Base-by-base conservation (phyloP, 371 early-diverging fungal genomes). In the Funneliformis caledonium region DNA sequence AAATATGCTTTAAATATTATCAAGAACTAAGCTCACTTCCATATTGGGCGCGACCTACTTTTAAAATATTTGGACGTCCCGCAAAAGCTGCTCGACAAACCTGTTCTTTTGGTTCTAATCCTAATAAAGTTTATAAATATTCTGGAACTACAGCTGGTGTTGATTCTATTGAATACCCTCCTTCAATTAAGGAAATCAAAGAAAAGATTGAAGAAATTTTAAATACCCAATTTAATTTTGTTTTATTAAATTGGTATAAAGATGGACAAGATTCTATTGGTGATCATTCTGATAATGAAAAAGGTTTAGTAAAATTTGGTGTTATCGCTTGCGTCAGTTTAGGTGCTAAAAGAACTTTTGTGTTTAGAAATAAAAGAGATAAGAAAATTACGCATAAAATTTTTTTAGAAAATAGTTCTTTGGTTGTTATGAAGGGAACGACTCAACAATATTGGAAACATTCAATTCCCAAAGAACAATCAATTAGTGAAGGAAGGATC, bases 161-260 rank as follows among this genome's bases (percentile, higher is more conserved):
- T 14, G 78, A 78, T 47, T n/a, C 78, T 12, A 31, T 69, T 26
- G 69, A 65, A 12, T 78, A 78, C 19, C 78, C 78, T n/a, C 69
- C 69, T 42, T 45, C 67, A 7, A 33, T 78, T 8, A 65, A 47
- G 33, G 14, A 42, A 45, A 69, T 78, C 5, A 68, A 78, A 48
- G 65, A 65, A 22, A 78, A 42, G 52, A 50, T 78, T 9, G 78
- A 78, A 78, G 14, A 22, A 7, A 52, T 78, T 64, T 62, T 78
- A 45, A 52, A 68, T 50, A 43, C n/a, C 2, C n/a, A 78, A 2
- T 78, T 78, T 62, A 78, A 78, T 56, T 78, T 78, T 67, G 78
- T 78, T 14, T 67, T 78, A 52, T 68, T 78, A 48, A 78, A 78
- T 26, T 78, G 78, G 78, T 78, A 78, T 78, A 67, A 67, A 68